phyloP scores from a whole-genome alignment of 306 rosid species.

The Clitoria ternatea region DNA sequence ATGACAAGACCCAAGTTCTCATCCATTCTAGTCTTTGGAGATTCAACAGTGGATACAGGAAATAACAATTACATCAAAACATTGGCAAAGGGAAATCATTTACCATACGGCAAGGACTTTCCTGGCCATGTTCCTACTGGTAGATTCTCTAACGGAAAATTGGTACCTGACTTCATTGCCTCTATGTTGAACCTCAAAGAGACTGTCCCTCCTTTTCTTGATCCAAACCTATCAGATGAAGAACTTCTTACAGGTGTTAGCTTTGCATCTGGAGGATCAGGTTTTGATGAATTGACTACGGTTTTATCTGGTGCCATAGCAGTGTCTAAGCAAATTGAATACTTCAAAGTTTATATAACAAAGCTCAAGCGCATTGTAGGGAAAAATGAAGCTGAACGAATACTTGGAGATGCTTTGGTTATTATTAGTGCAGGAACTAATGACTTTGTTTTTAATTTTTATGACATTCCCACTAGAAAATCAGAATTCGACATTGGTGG shows the following conservation, averaged over 20 bases:
- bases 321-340: constrained; percentile 41
- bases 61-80: constrained; percentile 58
- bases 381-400: constrained; percentile 28
- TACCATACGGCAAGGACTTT: constrained; percentile 58
- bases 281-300: constrained; percentile 49
- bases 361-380: constrained; percentile 46
- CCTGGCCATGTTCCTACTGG: constrained; percentile 53
- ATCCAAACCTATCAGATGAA: constrained; percentile 37
- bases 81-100: constrained; percentile 38
- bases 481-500: constrained; percentile 32
- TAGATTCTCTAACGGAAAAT: constrained; percentile 64
- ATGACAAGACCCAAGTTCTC: constrained; percentile 30
- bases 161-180: constrained; percentile 52
- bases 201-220: constrained; percentile 47
- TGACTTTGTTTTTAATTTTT: constrained; percentile 51
- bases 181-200: constrained; percentile 46
- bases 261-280: constrained; percentile 59
- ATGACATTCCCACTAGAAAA: constrained; percentile 44
- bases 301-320: constrained; percentile 25
- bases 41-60: constrained; percentile 58
- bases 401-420: constrained; percentile 37
- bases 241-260: constrained; percentile 55
- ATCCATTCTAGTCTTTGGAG: constrained; percentile 59
- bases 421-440: constrained; percentile 61
- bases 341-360: constrained; percentile 40